A percentile compares a stretch with the other conserved stretches of the same genome.
Conservation (phyloP, 2,329 filamentous ascomycete species). For the Drechslerella dactyloides region DNA sequence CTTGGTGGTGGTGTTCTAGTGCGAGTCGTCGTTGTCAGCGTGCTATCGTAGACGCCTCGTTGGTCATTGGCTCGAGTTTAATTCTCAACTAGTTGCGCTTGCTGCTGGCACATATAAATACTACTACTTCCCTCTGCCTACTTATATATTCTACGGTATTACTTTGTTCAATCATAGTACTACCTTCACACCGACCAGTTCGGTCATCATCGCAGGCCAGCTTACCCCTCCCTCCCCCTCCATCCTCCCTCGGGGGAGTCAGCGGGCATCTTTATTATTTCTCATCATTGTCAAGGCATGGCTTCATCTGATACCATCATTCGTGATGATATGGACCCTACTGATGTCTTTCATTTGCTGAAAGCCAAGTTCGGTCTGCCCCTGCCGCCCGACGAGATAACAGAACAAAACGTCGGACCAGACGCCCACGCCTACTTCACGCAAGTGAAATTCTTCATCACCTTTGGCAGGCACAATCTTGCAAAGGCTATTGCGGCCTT, state of each 20-base stretch:
- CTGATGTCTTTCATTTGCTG: conserved; percentile 27
- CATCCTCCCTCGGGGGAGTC: too few relatives aligned
- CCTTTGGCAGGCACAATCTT: conserved; percentile 22
- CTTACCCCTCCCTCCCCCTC: too few relatives aligned
- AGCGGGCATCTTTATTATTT: too few relatives aligned
- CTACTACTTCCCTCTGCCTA: too few relatives aligned
- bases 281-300: conserved; percentile 9
- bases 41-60: too few relatives aligned
- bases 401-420: background rate
- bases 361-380: conserved; percentile 33
- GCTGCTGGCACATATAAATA: background rate
- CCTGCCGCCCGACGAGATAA: conserved; percentile 32
- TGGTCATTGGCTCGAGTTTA: too few relatives aligned
- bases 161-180: too few relatives aligned
- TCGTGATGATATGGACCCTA: conserved; percentile 13
- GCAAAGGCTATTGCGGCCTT: conserved; percentile 25
- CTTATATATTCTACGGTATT: too few relatives aligned
- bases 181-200: too few relatives aligned
- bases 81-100: background rate
- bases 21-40: too few relatives aligned
- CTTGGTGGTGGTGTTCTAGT: too few relatives aligned
- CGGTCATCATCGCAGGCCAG: too few relatives aligned
- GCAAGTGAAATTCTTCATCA: conserved; percentile 25
- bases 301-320: conserved; percentile 17
- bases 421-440: conserved; percentile 16